Conservation (phyloP, 2,329 filamentous ascomycete genomes). For the Phialophora chinensis region DNA sequence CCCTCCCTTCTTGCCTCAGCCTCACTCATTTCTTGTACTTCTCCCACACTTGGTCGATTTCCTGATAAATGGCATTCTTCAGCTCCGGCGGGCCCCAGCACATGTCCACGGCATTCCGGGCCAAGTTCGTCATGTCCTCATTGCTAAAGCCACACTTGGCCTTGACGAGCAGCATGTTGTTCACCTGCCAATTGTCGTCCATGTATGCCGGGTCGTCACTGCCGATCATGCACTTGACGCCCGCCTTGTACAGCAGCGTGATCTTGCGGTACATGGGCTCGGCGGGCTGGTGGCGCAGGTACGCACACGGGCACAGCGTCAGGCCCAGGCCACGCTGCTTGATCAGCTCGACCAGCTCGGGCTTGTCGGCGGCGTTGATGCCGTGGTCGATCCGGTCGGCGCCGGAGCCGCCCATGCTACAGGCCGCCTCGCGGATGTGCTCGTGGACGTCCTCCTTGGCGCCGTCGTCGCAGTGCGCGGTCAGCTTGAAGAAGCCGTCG, state of each 20-base stretch:
- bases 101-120: constrained; percentile 54
- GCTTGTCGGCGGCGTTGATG: constrained; percentile 47
- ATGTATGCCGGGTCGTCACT: constrained; percentile 59
- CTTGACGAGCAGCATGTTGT: constrained; percentile 55
- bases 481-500: constrained; percentile 52
- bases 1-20: neutral
- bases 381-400: constrained; percentile 51
- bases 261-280: constrained; percentile 47
- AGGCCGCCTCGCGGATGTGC: constrained; percentile 50
- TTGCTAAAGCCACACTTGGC: constrained; percentile 51
- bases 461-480: constrained; percentile 58
- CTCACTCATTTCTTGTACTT: constrained; percentile 3
- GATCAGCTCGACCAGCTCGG: constrained; percentile 46
- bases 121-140: constrained; percentile 52
- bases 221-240: constrained; percentile 55
- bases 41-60: constrained; percentile 25
- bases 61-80: constrained; percentile 42
- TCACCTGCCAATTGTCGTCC: constrained; percentile 57
- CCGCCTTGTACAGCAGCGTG: constrained; percentile 50
- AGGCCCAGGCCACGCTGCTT: constrained; percentile 45
- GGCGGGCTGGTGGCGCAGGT: constrained; percentile 35
- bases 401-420: constrained; percentile 38
- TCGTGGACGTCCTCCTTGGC: constrained; percentile 53
- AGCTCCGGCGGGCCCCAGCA: constrained; percentile 53
- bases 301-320: constrained; percentile 53